Percentiles rank a stretch among this genome's conserved stretches.
These are phyloP conservation scores for Yarrowia sp. DNA, from an alignment of 805 yeast genomes.

Conservation along the genomic window DNA sequence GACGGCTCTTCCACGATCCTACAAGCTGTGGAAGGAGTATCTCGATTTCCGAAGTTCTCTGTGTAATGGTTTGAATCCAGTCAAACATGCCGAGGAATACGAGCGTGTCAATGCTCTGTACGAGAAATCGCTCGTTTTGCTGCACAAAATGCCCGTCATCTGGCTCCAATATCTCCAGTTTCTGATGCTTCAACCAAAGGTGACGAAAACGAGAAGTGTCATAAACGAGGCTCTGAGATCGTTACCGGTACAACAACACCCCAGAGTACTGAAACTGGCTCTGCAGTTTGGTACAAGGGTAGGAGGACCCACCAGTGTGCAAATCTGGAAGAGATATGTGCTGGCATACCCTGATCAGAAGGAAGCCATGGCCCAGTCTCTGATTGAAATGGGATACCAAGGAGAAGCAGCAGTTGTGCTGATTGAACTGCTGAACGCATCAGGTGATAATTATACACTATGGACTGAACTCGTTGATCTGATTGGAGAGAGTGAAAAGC, in stretches of 20 bases:
- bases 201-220: constrained; percentile 53
- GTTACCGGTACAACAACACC: constrained; percentile 62
- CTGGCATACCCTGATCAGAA: constrained; percentile 44
- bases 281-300: constrained; percentile 56
- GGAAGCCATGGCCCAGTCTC: constrained; percentile 46
- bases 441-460: constrained; percentile 56
- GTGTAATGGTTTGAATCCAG: constrained; percentile 47
- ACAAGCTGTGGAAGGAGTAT: constrained; percentile 63
- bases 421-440: constrained; percentile 49
- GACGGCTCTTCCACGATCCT: constrained; percentile 54
- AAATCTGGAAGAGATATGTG: constrained; percentile 51
- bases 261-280: constrained; percentile 62
- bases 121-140: constrained; percentile 55
- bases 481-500: constrained; percentile 43
- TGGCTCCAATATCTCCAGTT: constrained; percentile 62
- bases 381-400: constrained; percentile 44
- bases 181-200: constrained; percentile 50
- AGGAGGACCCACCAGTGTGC: constrained; percentile 54
- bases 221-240: constrained; percentile 60
- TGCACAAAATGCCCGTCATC: constrained; percentile 56
- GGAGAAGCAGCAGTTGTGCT: constrained; percentile 50
- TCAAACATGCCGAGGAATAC: constrained; percentile 49
- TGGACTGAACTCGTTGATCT: constrained; percentile 57
- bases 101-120: constrained; percentile 55
- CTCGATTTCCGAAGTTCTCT: constrained; percentile 53